phyloP scores from a whole-genome alignment of 805 yeast genomes.

The Spencermartinsiella europaea region DNA sequence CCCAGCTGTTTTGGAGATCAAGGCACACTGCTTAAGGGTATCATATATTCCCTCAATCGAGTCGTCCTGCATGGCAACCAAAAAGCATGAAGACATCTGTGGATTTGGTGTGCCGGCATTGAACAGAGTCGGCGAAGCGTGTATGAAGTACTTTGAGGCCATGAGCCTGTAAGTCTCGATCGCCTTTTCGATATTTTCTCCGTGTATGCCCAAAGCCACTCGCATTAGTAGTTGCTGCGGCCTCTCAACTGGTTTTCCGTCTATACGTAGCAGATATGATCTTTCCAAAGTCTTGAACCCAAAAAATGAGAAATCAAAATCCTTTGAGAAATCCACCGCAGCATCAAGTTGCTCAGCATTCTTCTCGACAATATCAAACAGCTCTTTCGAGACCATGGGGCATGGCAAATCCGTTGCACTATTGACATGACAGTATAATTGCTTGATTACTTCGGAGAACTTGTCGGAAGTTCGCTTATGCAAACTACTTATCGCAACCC shows the following conservation, averaged over 20 bases:
- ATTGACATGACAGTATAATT: conserved; percentile 71
- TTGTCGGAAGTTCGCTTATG: conserved; percentile 91
- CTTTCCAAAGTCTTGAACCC: conserved; percentile 91
- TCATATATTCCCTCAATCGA: conserved; percentile 94
- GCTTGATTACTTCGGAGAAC: conserved; percentile 70
- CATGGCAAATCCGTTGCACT: conserved; percentile 66
- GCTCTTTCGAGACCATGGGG: conserved; percentile 68
- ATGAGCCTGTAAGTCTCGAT: conserved; percentile 80
- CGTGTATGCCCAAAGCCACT: conserved; percentile 89
- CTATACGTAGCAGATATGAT: conserved; percentile 66
- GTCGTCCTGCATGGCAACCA: conserved; percentile 87
- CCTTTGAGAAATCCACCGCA: conserved; percentile 73
- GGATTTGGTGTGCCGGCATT: conserved; percentile 87
- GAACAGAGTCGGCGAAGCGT: conserved; percentile 92
- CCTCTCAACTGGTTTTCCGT: conserved; percentile 73
- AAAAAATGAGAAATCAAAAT: conserved; percentile 72
- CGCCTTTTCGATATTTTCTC: conserved; percentile 55
- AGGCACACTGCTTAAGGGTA: conserved; percentile 80
- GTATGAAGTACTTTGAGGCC: conserved; percentile 85
- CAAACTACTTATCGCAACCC: conserved; percentile 89
- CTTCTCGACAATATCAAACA: conserved; percentile 56
- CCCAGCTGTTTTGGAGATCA: conserved; percentile 91
- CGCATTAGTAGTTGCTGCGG: conserved; percentile 90
- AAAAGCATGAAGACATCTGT: conserved; percentile 86
- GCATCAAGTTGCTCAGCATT: conserved; percentile 64